Percentiles rank a stretch among this genome's conserved stretches.
phyloP scores from a whole-genome alignment of 208 protist genomes.

The Wallacemonas sp. region DNA sequence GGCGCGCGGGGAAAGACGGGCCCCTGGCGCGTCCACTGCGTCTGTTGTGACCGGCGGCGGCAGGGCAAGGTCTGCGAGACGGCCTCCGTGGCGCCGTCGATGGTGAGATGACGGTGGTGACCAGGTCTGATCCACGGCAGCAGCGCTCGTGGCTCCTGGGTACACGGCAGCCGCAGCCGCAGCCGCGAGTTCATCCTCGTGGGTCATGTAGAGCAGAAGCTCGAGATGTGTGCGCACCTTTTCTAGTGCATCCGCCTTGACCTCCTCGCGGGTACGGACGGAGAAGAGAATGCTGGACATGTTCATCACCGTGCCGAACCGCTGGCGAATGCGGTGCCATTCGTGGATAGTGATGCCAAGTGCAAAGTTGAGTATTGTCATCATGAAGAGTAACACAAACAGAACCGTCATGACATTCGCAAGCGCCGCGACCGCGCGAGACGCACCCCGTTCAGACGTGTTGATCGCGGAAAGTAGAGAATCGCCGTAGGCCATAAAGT shows the following conservation, averaged over 20 bases:
- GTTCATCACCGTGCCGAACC: slow-evolving; percentile 44
- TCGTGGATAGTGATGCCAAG: slow-evolving; percentile 61
- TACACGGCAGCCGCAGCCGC: neutral
- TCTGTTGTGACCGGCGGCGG: neutral
- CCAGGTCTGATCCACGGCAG: neutral
- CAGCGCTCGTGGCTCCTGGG: neutral
- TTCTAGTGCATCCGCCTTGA: slow-evolving; percentile 45
- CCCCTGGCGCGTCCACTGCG: too few relatives aligned
- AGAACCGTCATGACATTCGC: slow-evolving; percentile 41
- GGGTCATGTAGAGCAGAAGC: slow-evolving; percentile 36
- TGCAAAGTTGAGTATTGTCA: slow-evolving; percentile 62
- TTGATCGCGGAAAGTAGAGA: slow-evolving; percentile 43
- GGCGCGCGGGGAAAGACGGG: neutral
- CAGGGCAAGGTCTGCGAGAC: neutral
- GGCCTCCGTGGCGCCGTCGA: neutral
- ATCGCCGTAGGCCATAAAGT: slow-evolving; percentile 64
- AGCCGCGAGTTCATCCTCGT: slow-evolving; percentile 23
- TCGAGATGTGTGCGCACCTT: slow-evolving; percentile 42
- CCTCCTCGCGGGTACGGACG: slow-evolving; percentile 44
- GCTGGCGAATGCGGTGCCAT: slow-evolving; percentile 44
- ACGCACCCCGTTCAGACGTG: slow-evolving; percentile 25
- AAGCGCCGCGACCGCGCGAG: slow-evolving; percentile 25
- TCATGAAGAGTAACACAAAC: slow-evolving; percentile 53
- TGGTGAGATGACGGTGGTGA: neutral
- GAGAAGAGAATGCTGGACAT: slow-evolving; percentile 39